A percentile compares a stretch with the other conserved stretches of the same genome.
Conservation (phyloP, 2,329 filamentous ascomycete species). For the Chalaropsis ovoidea region DNA sequence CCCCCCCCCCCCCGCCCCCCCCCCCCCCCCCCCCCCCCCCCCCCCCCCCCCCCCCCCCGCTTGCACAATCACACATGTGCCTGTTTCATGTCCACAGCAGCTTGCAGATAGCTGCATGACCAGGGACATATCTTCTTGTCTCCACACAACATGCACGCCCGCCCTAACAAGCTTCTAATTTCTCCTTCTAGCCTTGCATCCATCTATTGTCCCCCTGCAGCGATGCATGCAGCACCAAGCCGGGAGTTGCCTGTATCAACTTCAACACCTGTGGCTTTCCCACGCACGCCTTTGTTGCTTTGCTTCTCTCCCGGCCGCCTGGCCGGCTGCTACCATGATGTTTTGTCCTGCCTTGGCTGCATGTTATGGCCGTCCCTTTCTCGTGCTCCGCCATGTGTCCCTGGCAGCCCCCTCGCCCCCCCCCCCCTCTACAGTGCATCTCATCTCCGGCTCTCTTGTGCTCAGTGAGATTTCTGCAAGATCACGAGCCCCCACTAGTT, state of each 20-base stretch:
- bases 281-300: neutral
- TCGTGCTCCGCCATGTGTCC: too few relatives aligned
- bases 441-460: too few relatives aligned
- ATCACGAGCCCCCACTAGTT: too few relatives aligned
- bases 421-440: too few relatives aligned
- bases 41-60: neutral
- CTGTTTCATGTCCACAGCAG: neutral
- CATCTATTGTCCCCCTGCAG: conserved; percentile 5
- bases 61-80: neutral
- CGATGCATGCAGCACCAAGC: neutral
- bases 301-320: neutral
- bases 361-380: too few relatives aligned
- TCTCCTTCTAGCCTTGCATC: conserved; percentile 7
- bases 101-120: neutral
- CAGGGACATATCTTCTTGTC: neutral
- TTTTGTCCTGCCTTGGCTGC: too few relatives aligned
- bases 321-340: neutral
- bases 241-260: neutral
- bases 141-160: neutral
- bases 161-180: conserved; percentile 6
- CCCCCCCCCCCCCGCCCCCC: neutral
- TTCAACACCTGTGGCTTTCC: neutral
- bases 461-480: too few relatives aligned
- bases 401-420: too few relatives aligned
- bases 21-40: neutral